A percentile compares a stretch with the other conserved stretches of the same genome.
These are phyloP conservation scores for Penicillium waksmanii DNA, from an alignment of 495 filamentous ascomycete genomes.

Conservation along the genomic window DNA sequence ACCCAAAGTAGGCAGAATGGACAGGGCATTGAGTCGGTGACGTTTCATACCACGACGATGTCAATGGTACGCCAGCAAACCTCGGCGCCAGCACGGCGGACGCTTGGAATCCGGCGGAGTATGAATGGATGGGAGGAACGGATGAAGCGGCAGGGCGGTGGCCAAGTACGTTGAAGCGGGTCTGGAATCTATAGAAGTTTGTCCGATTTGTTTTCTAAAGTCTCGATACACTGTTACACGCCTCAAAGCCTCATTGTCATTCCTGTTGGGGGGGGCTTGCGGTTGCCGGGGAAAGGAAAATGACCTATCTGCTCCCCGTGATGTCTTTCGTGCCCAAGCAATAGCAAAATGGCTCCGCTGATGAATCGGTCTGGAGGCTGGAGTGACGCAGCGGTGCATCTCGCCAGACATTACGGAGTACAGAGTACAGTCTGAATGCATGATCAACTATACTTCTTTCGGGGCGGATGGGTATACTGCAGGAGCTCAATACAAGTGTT, in stretches of 20 bases:
- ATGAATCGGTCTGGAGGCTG: conserved; percentile 11
- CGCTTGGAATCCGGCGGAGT: conserved; percentile 61
- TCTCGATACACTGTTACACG: conserved; percentile 6
- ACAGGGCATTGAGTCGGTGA: conserved; percentile 40
- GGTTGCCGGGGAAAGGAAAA: conserved; percentile 8
- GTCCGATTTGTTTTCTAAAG: conserved; percentile 1
- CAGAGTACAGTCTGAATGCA: conserved; percentile 8
- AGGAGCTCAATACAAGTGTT: conserved; percentile 6
- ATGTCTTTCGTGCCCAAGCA: conserved; percentile 11
- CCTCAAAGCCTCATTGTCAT: conserved; percentile 15
- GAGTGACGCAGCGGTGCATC: conserved; percentile 2
- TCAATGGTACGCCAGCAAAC: conserved; percentile 41
- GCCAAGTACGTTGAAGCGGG: conserved; percentile 18
- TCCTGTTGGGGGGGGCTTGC: neutral
- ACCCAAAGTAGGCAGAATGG: neutral
- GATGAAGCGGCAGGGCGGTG: conserved; percentile 44
- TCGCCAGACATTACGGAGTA: neutral
- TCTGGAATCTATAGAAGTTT: conserved; percentile 19
- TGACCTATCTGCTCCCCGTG: conserved; percentile 2
- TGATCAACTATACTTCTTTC: conserved; percentile 1
- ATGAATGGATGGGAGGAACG: conserved; percentile 59
- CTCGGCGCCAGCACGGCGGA: conserved; percentile 43
- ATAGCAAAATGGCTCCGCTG: conserved; percentile 8
- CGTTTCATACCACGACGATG: conserved; percentile 59
- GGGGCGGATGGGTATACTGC: conserved; percentile 1